Conservation (phyloP, 2,329 filamentous ascomycete genomes). For the Fusarium paranaense region DNA sequence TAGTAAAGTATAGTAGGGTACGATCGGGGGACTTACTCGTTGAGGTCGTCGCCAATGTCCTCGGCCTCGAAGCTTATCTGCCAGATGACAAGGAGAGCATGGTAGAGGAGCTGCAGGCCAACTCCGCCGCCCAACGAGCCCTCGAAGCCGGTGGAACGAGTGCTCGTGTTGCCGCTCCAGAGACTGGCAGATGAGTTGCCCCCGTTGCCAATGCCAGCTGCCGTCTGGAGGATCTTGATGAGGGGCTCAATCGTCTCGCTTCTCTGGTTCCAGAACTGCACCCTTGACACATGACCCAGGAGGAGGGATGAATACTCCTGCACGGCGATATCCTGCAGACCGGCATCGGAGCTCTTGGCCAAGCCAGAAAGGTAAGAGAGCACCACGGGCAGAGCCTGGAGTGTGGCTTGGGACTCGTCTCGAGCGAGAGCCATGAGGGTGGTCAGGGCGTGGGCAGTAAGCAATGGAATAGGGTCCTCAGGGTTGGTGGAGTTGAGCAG, state of each 20-base stretch:
- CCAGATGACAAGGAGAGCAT: constrained; percentile 94
- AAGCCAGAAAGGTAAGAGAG: constrained; percentile 88
- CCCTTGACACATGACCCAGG: constrained; percentile 77
- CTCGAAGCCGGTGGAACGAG: constrained; percentile 72
- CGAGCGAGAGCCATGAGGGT: constrained; percentile 78
- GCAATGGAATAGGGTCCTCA: constrained; percentile 86
- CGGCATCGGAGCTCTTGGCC: constrained; percentile 86
- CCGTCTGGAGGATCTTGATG: constrained; percentile 83
- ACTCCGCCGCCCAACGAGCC: constrained; percentile 81
- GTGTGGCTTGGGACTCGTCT: constrained; percentile 72
- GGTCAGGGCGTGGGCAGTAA: constrained; percentile 88
- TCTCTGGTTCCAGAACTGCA: constrained; percentile 91
- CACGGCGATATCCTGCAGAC: constrained; percentile 94
- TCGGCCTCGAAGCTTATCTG: constrained; percentile 95
- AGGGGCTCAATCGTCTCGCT: constrained; percentile 86
- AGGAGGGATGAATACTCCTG: constrained; percentile 90
- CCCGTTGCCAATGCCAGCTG: constrained; percentile 77
- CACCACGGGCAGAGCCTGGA: constrained; percentile 82
- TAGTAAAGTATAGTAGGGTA: constrained; percentile 17
- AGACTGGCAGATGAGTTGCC: constrained; percentile 69
- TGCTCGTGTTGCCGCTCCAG: constrained; percentile 67
- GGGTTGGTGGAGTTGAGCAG: constrained; percentile 82
- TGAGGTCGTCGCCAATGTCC: constrained; percentile 77
- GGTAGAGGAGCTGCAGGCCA: constrained; percentile 91
- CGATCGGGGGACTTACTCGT: constrained; percentile 73